phyloP scores from a whole-genome alignment of 2,329 filamentous ascomycete species.

The Gnomoniopsis sp. region DNA sequence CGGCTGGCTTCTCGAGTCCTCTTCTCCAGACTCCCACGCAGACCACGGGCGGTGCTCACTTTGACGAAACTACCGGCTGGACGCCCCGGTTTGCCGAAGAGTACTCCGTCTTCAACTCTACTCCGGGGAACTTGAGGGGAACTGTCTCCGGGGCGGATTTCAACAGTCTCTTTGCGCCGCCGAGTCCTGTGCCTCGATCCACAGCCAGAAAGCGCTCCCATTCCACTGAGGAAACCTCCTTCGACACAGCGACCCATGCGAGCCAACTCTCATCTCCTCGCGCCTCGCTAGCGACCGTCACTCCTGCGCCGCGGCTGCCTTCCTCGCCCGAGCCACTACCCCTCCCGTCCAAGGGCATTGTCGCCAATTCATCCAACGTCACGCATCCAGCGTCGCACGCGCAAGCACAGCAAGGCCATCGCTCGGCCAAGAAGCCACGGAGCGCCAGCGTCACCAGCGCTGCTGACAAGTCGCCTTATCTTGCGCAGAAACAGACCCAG shows the following conservation, averaged over 20 bases:
- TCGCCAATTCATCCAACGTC: background rate
- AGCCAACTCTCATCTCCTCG: conserved; percentile 56
- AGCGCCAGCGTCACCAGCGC: conserved; percentile 29
- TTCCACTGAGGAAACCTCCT: conserved; percentile 46
- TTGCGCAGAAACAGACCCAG: conserved; percentile 34
- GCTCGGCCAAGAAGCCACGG: conserved; percentile 43
- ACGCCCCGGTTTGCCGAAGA: conserved; percentile 63
- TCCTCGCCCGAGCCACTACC: conserved; percentile 52
- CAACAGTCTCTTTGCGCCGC: conserved; percentile 37
- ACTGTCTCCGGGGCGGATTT: conserved; percentile 38
- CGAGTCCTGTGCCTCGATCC: conserved; percentile 32
- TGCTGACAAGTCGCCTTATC: conserved; percentile 30
- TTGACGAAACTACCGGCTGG: conserved; percentile 48
- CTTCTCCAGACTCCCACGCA: conserved; percentile 55
- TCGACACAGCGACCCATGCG: conserved; percentile 57
- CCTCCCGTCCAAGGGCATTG: conserved; percentile 23
- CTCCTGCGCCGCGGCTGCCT: conserved; percentile 53
- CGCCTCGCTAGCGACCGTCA: conserved; percentile 55
- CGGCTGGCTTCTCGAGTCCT: conserved; percentile 50
- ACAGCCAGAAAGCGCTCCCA: conserved; percentile 45
- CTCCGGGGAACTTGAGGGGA: conserved; percentile 54
- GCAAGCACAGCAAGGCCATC: conserved; percentile 26
- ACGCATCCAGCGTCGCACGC: conserved; percentile 14
- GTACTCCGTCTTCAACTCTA: conserved; percentile 64
- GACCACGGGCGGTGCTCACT: conserved; percentile 39